A percentile compares a stretch with the other conserved stretches of the same genome.
Evolutionary conservation across 169 alveolate species (phyloP).

Genomic region (Ichthyophthirius multifiliis): DNA sequence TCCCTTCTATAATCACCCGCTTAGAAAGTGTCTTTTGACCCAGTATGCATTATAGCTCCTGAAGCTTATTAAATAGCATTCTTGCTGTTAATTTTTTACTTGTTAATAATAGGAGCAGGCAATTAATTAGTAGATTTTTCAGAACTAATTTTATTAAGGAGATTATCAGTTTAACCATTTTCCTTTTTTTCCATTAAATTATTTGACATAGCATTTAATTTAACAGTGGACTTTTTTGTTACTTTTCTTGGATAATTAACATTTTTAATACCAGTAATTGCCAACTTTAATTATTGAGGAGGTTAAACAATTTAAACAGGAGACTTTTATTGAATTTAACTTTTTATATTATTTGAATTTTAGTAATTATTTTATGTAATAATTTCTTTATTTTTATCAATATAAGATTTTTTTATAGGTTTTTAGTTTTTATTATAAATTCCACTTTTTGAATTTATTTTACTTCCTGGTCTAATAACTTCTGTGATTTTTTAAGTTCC

Average conservation of each 20-base stretch:
- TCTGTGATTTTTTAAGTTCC: neutral
- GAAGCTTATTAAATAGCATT: no score
- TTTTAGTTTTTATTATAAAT: neutral
- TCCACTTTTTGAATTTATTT: neutral
- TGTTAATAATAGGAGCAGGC: no score
- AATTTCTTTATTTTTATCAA: neutral
- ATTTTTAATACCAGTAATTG: neutral
- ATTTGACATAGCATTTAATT: neutral
- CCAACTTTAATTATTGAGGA: neutral
- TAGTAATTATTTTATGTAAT: neutral
- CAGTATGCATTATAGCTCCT: no score
- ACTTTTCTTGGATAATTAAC: neutral
- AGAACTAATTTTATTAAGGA: neutral
- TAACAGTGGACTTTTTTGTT: neutral
- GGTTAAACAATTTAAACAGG: neutral
- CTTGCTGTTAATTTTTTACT: no score
- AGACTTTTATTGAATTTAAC: neutral
- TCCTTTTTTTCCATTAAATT: neutral
- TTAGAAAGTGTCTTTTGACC: no score
- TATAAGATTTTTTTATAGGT: neutral
- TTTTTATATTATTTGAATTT: neutral
- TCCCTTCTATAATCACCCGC: neutral
- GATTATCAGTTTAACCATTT: neutral
- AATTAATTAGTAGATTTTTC: neutral
- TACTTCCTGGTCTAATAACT: neutral